Percentiles rank a stretch among this genome's conserved stretches.
These are phyloP conservation scores for Dryas octopetala DNA, from an alignment of 306 rosid species.

Conservation along the genomic window DNA sequence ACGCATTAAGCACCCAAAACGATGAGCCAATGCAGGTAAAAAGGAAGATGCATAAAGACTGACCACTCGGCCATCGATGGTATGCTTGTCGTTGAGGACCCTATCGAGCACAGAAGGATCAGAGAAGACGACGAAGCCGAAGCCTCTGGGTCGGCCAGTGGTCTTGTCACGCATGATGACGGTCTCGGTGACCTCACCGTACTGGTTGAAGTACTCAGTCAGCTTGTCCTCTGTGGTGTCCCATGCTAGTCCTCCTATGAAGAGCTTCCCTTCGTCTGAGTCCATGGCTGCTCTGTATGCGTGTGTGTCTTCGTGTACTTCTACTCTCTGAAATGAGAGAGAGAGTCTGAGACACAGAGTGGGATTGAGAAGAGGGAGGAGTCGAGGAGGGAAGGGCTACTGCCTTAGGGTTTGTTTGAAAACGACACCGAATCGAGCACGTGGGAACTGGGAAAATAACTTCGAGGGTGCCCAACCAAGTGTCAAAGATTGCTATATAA, in stretches of 20 bases:
- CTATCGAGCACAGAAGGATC: constrained; percentile 55
- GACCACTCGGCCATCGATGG: constrained; percentile 59
- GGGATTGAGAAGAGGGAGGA: not conserved
- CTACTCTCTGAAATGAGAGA: constrained; percentile 23
- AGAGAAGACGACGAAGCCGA: constrained; percentile 60
- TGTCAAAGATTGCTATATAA: not conserved
- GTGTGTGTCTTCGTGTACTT: not conserved
- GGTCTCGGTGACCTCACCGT: constrained; percentile 51
- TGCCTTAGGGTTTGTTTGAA: constrained; percentile 31
- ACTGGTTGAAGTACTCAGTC: constrained; percentile 48
- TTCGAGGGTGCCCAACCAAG: not conserved
- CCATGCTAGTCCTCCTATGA: constrained; percentile 68
- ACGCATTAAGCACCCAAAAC: not conserved
- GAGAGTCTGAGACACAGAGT: constrained; percentile 9
- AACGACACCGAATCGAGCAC: constrained; percentile 24
- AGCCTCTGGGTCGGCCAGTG: constrained; percentile 62
- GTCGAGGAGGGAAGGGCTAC: constrained; percentile 13
- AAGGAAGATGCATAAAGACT: constrained; percentile 5
- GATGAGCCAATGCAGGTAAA: constrained; percentile 26
- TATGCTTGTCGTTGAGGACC: constrained; percentile 53
- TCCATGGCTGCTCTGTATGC: constrained; percentile 33
- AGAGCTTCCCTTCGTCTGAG: constrained; percentile 62
- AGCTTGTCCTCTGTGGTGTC: constrained; percentile 62
- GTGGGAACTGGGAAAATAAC: not conserved
- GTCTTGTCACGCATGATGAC: constrained; percentile 65